Base-by-base conservation (phyloP, 306 rosid genomes). In the Ceratonia siliqua region DNA sequence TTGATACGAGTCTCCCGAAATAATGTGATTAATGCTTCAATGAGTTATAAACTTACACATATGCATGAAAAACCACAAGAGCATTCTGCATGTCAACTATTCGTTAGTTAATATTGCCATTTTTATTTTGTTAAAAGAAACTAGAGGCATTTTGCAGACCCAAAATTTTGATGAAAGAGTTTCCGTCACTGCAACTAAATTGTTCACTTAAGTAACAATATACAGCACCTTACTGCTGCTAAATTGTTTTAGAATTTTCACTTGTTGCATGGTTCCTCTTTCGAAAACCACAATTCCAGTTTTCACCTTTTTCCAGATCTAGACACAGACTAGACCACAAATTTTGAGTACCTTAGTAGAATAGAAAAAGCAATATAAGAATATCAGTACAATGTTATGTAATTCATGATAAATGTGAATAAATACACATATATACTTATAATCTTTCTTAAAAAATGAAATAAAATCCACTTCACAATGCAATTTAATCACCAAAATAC, bases 381-480 rank as follows among this genome's bases (percentile, higher is more conserved):
- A 83, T 32, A 62, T 69, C 45, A 62, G 83, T 74, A 78, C 81
- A 78, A 67, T 43, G 48, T 78, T 55, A 32, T 52, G n/a, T 15
- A 53, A 20, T 62, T 54, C 74, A 56, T 56, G 9, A 13, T 1
- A 49, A 28, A 64, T 75, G 70, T 48, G 76, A 50, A 79, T 79
- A 63, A 68, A 3, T 38, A 46, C 72, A 45, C 53, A 55, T 41
- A 41, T 30, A 42, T 73, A 43, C 43, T 62, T 18, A 8, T 42
- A 41, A 62, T n/a, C 58, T 69, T 61, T 52, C 46, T 30, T 7
- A 43, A 52, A n/a, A 42, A 54, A 36, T 12, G n/a, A 55, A 53
- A 81, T 62, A 14, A 58, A 74, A 82, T 46, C 70, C 72, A 79
- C 27, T 33, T 9, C 52, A 83, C 36, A 24, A 27, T 28, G 54